Percentiles rank a stretch among this genome's conserved stretches.
Conservation (phyloP, 2,329 filamentous ascomycete species). For the Aspergillaceae sp. region DNA sequence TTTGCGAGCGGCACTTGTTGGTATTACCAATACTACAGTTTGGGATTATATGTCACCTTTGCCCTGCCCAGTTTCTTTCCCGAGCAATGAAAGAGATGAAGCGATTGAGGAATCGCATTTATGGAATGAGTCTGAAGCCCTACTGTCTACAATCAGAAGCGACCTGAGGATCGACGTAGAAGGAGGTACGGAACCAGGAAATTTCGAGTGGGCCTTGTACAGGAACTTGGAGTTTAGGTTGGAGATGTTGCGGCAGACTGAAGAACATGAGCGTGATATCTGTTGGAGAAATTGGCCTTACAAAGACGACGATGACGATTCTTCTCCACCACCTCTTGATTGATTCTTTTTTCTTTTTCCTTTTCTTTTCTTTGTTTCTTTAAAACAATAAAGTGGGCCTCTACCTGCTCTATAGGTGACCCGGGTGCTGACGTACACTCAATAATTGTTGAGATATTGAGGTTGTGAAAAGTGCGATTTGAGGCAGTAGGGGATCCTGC, state of each 20-base stretch:
- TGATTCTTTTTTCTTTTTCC: background rate
- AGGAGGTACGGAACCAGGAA: slow-evolving; percentile 18
- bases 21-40: slow-evolving; percentile 13
- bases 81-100: slow-evolving; percentile 11
- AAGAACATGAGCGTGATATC: slow-evolving; percentile 9
- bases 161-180: slow-evolving; percentile 16
- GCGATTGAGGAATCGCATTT: slow-evolving; percentile 15
- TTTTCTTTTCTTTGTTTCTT: too few relatives aligned
- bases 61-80: slow-evolving; percentile 15
- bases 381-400: too few relatives aligned
- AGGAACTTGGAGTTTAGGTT: slow-evolving; percentile 13
- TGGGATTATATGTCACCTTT: slow-evolving; percentile 33
- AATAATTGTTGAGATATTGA: too few relatives aligned
- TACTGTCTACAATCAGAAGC: slow-evolving; percentile 13
- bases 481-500: too few relatives aligned
- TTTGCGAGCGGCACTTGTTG: slow-evolving; percentile 16
- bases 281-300: slow-evolving; percentile 22
- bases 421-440: too few relatives aligned
- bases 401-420: too few relatives aligned
- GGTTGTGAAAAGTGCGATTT: too few relatives aligned
- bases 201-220: slow-evolving; percentile 14
- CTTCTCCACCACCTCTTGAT: background rate
- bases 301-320: slow-evolving; percentile 15
- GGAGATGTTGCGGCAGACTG: slow-evolving; percentile 17
- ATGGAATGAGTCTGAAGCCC: slow-evolving; percentile 19